Percentiles rank a stretch among this genome's conserved stretches.
Evolutionary conservation across 345 rosid genomes (phyloP).

Genomic region (Microcos paniculata): DNA sequence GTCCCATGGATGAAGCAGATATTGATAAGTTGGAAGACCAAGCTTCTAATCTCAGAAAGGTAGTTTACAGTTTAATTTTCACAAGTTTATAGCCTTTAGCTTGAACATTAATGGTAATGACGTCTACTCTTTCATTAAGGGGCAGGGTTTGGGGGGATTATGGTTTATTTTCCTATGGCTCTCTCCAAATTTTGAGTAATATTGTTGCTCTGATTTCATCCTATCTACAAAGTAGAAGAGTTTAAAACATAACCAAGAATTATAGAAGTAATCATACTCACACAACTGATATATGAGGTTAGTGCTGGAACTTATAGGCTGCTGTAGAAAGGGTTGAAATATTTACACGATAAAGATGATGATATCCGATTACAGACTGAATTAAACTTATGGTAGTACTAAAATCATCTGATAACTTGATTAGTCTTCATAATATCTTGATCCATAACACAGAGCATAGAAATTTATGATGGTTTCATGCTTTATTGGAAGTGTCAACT

Average conservation of each 20-base stretch:
- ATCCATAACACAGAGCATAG: neutral
- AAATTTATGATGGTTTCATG: neutral
- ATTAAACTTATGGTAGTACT: too few species aligned
- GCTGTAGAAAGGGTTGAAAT: too few species aligned
- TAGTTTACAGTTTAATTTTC: constrained; percentile 20
- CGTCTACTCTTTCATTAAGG: neutral
- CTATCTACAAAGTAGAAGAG: neutral
- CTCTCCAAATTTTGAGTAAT: neutral
- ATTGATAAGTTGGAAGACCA: constrained; percentile 68
- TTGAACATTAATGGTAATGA: neutral
- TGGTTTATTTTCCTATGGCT: neutral
- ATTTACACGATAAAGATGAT: too few species aligned
- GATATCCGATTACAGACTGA: too few species aligned
- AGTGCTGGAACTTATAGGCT: too few species aligned
- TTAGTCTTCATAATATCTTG: too few species aligned
- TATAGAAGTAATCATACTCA: too few species aligned
- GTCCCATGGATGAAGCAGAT: constrained; percentile 57
- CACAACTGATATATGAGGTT: too few species aligned
- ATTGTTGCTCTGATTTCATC: neutral
- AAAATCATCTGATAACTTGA: too few species aligned
- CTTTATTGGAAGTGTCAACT: neutral
- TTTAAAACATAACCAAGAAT: too few species aligned
- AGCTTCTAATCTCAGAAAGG: constrained; percentile 77
- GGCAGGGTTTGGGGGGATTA: neutral
- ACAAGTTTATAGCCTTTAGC: neutral